Base-by-base conservation (phyloP, 2,329 filamentous ascomycete genomes). In the Diaporthe batatas region DNA sequence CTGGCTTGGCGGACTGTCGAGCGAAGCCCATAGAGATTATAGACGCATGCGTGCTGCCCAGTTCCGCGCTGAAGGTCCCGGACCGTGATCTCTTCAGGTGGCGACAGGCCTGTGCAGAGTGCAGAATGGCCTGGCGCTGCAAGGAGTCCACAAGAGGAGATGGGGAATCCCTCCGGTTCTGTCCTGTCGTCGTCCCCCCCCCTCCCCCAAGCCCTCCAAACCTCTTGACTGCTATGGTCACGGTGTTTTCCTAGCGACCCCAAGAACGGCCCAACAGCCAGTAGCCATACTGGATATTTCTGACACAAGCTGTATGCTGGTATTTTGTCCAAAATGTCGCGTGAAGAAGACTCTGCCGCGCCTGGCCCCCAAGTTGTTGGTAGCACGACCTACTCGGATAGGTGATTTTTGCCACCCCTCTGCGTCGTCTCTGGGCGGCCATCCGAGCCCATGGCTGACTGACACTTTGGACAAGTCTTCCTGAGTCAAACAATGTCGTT, bases 321-420 rank as follows among this genome's bases (percentile, higher is more conserved):
- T 67, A n/a, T 12, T 12, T 39, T 29, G 62, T 67, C 62, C 32
- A 39, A 12, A 53, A 67, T 67, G 62, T 14, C 62, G 47, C 32
- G 29, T 21, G 29, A 67, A 21, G n/a, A 23, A 53, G 3, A 12
- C 14, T 53, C 47, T 29, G 62, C 21, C 32, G 32, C n/a, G 32
- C 29, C 32, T 53, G 62, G 62, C 62, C 62, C 62, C 62, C 62
- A 67, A 51, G 8, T n/a, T n/a, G 21, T 18, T 39, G 47, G 44
- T 51, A 5, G n/a, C 10, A 67, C 62, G 8, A 39, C 44, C 3
- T 25, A 25, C 62, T 12, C 47, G 39, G 21, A 67, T 2, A 53
- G 62, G 62, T 67, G 7, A 39, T 32, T 51, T 21, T 25, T 53
- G 44, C n/a, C 44, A 32, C 32, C 25, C 62, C 32, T 67, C 32